phyloP scores from a whole-genome alignment of 2,329 filamentous ascomycete species.

The Coccinonectria pachysandricola region DNA sequence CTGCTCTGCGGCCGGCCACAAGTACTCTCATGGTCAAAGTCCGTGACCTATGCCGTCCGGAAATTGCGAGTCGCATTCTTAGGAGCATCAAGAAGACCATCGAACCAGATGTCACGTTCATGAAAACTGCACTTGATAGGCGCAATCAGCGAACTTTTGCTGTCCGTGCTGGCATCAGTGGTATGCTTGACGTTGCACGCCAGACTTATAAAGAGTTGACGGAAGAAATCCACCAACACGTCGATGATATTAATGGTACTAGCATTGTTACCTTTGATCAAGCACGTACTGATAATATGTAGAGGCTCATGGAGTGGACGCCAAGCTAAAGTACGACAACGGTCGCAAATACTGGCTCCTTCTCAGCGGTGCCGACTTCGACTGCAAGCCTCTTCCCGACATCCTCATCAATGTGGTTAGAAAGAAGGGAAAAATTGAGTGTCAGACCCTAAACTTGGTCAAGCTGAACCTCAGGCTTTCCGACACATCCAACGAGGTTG shows the following conservation, averaged over 20 bases:
- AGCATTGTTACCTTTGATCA: background rate
- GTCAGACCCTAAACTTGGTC: conserved; percentile 74
- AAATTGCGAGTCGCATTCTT: conserved; percentile 49
- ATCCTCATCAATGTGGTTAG: conserved; percentile 67
- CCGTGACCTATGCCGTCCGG: conserved; percentile 56
- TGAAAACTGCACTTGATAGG: conserved; percentile 70
- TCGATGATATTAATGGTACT: conserved; percentile 56
- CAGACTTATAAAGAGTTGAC: conserved; percentile 85
- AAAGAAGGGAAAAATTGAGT: conserved; percentile 71
- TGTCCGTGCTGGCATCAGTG: conserved; percentile 74
- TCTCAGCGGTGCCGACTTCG: conserved; percentile 51
- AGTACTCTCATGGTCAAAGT: conserved; percentile 58
- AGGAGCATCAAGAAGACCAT: conserved; percentile 58
- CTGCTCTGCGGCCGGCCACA: conserved; percentile 54
- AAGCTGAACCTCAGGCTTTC: conserved; percentile 71
- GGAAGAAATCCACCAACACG: conserved; percentile 62
- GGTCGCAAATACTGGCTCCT: conserved; percentile 72
- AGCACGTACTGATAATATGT: conserved; percentile 1
- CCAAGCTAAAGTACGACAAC: conserved; percentile 66
- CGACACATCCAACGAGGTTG: conserved; percentile 73
- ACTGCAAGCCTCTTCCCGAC: conserved; percentile 48
- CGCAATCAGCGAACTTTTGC: conserved; percentile 87
- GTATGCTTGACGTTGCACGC: conserved; percentile 77
- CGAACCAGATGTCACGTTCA: conserved; percentile 72
- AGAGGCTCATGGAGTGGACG: conserved; percentile 47